Evolutionary conservation across 306 rosid genomes (phyloP).

Genomic region (Adenanthera pavonina): DNA sequence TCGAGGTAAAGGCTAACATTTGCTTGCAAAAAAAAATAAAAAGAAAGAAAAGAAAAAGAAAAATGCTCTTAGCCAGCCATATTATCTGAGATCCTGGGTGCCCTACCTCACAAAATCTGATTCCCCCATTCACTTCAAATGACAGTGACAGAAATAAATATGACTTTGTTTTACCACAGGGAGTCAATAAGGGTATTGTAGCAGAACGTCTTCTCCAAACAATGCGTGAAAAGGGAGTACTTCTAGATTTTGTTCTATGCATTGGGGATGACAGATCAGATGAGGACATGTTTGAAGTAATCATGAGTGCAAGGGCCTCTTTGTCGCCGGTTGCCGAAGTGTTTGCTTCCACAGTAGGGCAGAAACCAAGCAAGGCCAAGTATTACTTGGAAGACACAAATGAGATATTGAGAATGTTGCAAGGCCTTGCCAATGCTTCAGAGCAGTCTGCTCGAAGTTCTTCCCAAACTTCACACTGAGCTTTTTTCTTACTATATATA

Average conservation of each 20-base stretch:
- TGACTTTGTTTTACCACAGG: constrained; percentile 47
- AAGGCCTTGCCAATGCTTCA: constrained; percentile 66
- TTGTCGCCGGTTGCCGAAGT: constrained; percentile 40
- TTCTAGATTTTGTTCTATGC: constrained; percentile 81
- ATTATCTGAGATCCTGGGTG: too few relatives aligned
- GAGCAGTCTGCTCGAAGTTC: constrained; percentile 47
- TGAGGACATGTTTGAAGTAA: constrained; percentile 85
- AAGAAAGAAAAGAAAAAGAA: too few relatives aligned
- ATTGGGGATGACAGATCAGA: constrained; percentile 93
- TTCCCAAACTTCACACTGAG: constrained; percentile 36
- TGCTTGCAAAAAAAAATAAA: too few relatives aligned
- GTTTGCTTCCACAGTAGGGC: constrained; percentile 48
- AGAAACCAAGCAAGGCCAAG: constrained; percentile 54
- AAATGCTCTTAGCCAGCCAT: too few relatives aligned
- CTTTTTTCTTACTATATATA: constrained; percentile 2
- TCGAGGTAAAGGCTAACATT: not conserved
- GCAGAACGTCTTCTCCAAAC: constrained; percentile 69
- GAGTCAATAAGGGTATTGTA: constrained; percentile 86
- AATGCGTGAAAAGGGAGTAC: constrained; percentile 61
- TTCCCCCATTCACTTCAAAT: not conserved
- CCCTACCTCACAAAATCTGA: not conserved
- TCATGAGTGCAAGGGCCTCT: constrained; percentile 31
- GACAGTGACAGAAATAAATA: not conserved
- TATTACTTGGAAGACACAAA: constrained; percentile 51
- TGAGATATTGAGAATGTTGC: constrained; percentile 71